These are phyloP conservation scores for Inga leiocalycina DNA, from an alignment of 306 rosid genomes.

Conservation along the genomic window DNA sequence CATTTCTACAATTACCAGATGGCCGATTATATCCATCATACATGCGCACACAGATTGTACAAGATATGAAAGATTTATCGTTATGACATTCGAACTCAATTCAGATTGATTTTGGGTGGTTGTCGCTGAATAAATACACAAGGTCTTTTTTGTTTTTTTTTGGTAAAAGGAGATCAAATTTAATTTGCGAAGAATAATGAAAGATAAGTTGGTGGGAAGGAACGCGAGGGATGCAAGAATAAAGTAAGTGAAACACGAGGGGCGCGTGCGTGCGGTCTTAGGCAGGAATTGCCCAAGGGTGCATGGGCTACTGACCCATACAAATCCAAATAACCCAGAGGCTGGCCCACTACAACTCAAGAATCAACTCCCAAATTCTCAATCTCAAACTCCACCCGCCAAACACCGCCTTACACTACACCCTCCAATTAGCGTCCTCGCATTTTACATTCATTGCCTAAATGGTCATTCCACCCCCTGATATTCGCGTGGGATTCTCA, in stretches of 20 bases:
- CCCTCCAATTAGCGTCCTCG: not conserved
- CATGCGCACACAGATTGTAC: too few species aligned
- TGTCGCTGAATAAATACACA: too few species aligned
- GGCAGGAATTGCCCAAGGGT: not conserved
- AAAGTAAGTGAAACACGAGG: not conserved
- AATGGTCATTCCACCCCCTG: not conserved
- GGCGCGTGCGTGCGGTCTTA: not conserved
- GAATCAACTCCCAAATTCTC: not conserved
- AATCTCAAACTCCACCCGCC: not conserved
- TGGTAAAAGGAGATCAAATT: too few species aligned
- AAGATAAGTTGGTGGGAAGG: not conserved
- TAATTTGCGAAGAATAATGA: too few species aligned
- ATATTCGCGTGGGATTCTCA: not conserved
- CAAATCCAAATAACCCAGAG: not conserved
- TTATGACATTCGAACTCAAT: too few species aligned
- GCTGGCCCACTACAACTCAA: not conserved
- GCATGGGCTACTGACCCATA: not conserved
- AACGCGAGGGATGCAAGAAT: constrained; percentile 37
- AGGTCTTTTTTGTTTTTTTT: too few species aligned
- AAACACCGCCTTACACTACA: not conserved
- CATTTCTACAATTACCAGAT: too few species aligned
- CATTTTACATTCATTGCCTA: not conserved
- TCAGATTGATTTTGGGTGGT: too few species aligned
- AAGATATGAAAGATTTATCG: too few species aligned
- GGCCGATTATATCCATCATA: too few species aligned